Percentiles rank a stretch among this genome's conserved stretches.
These are phyloP conservation scores for Rossbeevera mucosa DNA, from an alignment of 768 basidiomycete species.

Conservation along the genomic window DNA sequence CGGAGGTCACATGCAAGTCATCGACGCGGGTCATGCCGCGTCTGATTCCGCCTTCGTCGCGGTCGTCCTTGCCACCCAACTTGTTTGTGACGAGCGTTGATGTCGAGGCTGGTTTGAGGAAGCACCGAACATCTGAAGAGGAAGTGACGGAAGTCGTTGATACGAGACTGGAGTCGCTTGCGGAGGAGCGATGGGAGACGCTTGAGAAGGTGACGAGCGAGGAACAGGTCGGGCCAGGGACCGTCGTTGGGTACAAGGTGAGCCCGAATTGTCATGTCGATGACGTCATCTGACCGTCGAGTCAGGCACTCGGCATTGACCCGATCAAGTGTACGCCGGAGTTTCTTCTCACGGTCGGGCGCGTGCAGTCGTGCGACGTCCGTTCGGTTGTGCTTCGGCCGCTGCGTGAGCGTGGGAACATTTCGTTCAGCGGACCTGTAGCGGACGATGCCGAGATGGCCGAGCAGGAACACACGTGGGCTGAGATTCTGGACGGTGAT, in stretches of 20 bases:
- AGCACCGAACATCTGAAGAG: constrained; percentile 32
- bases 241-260: constrained; percentile 50
- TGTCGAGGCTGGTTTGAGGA: constrained; percentile 50
- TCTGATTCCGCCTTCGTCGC: constrained; percentile 62
- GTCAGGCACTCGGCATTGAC: constrained; percentile 56
- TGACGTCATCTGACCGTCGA: background rate
- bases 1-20: background rate
- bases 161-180: constrained; percentile 10
- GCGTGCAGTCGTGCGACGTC: constrained; percentile 27
- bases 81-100: constrained; percentile 71
- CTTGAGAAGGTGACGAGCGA: constrained; percentile 21
- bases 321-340: constrained; percentile 59
- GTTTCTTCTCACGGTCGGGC: constrained; percentile 44
- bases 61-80: constrained; percentile 51
- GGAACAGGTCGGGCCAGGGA: constrained; percentile 28
- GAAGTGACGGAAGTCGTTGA: constrained; percentile 18
- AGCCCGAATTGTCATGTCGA: constrained; percentile 2
- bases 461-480: constrained; percentile 25
- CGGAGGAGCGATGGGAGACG: constrained; percentile 15
- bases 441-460: constrained; percentile 7
- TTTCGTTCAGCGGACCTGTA: constrained; percentile 30
- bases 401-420: constrained; percentile 15
- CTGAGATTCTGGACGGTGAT: constrained; percentile 25
- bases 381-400: constrained; percentile 13
- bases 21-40: constrained; percentile 22